These are phyloP conservation scores for Umbellularia californica DNA, from an alignment of 164 flowering plant genomes.

Conservation along the genomic window DNA sequence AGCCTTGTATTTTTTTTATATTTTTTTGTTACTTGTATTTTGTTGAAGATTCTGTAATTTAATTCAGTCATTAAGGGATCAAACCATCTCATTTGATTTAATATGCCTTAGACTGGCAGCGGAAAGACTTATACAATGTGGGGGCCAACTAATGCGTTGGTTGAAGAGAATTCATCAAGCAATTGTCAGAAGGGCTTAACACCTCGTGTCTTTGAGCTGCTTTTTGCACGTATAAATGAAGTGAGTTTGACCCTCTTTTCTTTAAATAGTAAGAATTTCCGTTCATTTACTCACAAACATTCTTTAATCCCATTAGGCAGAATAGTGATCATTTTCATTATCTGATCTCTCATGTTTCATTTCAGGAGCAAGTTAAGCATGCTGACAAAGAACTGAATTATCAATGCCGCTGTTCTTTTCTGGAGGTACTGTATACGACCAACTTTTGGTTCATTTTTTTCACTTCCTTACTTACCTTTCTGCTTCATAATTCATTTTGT, in stretches of 20 bases:
- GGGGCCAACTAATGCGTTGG: conserved; percentile 91
- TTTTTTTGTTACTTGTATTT: background rate
- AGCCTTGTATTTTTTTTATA: background rate
- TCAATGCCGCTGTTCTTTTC: conserved; percentile 93
- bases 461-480: background rate
- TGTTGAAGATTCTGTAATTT: background rate
- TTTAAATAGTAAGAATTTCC: background rate
- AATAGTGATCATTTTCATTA: background rate
- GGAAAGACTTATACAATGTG: conserved; percentile 97
- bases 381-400: conserved; percentile 74
- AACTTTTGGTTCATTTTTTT: background rate
- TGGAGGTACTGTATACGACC: conserved; percentile 54
- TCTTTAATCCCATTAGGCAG: background rate
- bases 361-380: conserved; percentile 83
- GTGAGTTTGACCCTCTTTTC: conserved; percentile 24
- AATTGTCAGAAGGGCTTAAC: conserved; percentile 72
- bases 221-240: conserved; percentile 83
- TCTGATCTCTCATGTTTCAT: conserved; percentile 6
- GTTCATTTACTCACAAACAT: background rate
- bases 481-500: background rate
- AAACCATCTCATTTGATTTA: conserved; percentile 2
- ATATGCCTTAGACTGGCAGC: conserved; percentile 71
- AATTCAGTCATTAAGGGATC: background rate
- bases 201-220: conserved; percentile 79
- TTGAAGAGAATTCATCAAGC: conserved; percentile 40